phyloP scores from a whole-genome alignment of 441 rosid genomes.

The Omphalea diandra region DNA sequence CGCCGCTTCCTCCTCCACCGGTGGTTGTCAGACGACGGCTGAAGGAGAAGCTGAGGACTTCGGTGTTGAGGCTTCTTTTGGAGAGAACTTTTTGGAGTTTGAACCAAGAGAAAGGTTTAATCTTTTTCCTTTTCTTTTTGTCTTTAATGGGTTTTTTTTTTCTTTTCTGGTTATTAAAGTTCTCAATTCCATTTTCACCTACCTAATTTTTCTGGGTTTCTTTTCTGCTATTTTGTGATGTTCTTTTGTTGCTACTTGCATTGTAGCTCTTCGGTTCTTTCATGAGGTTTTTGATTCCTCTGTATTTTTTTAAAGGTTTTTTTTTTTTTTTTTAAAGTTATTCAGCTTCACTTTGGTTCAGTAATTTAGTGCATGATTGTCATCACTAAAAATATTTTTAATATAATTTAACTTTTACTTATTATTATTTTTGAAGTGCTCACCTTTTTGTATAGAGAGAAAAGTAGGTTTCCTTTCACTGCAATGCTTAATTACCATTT shows the following conservation, averaged over 20 bases:
- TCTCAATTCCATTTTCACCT: too few relatives aligned
- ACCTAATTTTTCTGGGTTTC: not conserved
- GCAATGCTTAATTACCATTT: not conserved
- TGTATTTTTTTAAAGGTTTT: too few relatives aligned
- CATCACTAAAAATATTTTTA: too few relatives aligned
- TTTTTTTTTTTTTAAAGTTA: conserved; percentile 1
- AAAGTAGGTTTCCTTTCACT: not conserved
- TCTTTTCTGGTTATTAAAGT: too few relatives aligned
- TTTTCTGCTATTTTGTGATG: not conserved
- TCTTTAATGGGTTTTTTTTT: not conserved
- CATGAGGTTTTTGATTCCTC: conserved; percentile 7
- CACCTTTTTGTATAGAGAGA: not conserved
- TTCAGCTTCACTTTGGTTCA: not conserved
- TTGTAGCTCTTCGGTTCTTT: too few relatives aligned
- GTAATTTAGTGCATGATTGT: too few relatives aligned
- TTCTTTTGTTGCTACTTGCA: not conserved
- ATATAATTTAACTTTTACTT: not conserved
- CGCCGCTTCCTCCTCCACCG: too few relatives aligned
- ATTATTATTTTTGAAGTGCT: not conserved
- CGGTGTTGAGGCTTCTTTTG: conserved; percentile 55
- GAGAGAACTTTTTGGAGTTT: conserved; percentile 57
- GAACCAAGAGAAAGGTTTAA: conserved; percentile 57
- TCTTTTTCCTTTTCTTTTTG: not conserved
- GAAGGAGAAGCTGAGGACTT: conserved; percentile 29
- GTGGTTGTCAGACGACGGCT: not conserved